Evolutionary conservation across 1,139 yeast species (phyloP).

Genomic region (Geotrichum carabidarum): DNA sequence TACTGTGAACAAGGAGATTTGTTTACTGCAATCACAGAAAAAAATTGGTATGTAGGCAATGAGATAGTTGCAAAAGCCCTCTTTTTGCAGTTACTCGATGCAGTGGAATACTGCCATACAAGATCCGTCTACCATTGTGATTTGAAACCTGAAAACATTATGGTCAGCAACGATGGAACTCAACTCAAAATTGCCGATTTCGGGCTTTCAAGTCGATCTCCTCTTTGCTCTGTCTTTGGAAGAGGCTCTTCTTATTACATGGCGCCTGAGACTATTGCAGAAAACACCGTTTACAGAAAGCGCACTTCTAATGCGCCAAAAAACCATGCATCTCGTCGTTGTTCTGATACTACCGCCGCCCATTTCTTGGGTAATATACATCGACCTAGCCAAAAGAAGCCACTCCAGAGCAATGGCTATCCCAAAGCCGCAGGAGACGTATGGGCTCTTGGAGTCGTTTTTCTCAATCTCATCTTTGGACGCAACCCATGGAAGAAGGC

Average conservation of each 20-base stretch:
- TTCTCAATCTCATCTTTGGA: constrained; percentile 74
- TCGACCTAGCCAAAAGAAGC: constrained; percentile 10
- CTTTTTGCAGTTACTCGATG: constrained; percentile 71
- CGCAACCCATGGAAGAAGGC: constrained; percentile 93
- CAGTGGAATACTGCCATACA: constrained; percentile 62
- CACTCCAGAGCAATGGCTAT: constrained; percentile 19
- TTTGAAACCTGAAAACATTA: constrained; percentile 82
- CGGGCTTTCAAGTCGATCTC: constrained; percentile 68
- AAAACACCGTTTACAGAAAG: constrained; percentile 36
- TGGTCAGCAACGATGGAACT: constrained; percentile 59
- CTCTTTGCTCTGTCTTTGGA: constrained; percentile 61
- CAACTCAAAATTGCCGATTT: constrained; percentile 71
- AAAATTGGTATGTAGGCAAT: constrained; percentile 49
- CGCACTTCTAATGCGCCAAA: not conserved
- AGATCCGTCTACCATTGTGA: constrained; percentile 78
- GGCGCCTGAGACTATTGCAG: constrained; percentile 73
- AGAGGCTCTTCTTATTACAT: constrained; percentile 86
- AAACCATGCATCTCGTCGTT: not conserved
- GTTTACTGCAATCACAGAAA: constrained; percentile 72
- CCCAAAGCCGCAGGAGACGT: constrained; percentile 45
- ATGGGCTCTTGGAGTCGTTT: constrained; percentile 82
- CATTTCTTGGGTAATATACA: not conserved
- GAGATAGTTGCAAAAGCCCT: constrained; percentile 61
- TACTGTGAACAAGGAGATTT: constrained; percentile 78
- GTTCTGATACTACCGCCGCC: not conserved